Conservation (phyloP, 306 rosid species). For the Vicia villosa region DNA sequence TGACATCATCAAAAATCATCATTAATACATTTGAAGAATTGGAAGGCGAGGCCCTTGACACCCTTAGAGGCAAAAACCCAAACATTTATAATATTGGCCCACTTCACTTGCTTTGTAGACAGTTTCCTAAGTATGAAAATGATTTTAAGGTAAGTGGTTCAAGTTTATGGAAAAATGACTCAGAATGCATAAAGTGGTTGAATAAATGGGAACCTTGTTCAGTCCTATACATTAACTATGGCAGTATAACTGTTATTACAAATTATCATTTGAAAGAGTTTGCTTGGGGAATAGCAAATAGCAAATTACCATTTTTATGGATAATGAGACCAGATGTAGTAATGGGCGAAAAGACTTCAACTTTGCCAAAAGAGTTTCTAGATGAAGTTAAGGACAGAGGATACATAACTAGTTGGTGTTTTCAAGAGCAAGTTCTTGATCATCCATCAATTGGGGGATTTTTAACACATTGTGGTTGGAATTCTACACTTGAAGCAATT, state of each 20-base stretch:
- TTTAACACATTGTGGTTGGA: constrained; percentile 31
- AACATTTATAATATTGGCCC: constrained; percentile 26
- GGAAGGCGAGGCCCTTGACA: neutral
- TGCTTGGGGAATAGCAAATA: constrained; percentile 33
- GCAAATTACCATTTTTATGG: constrained; percentile 29
- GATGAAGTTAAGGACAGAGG: constrained; percentile 23
- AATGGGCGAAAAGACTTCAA: neutral
- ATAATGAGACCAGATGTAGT: constrained; percentile 23
- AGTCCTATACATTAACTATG: constrained; percentile 20
- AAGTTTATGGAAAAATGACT: constrained; percentile 23
- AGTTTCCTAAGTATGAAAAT: constrained; percentile 2
- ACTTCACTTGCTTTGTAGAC: neutral
- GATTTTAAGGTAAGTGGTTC: neutral
- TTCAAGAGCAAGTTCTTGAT: constrained; percentile 1
- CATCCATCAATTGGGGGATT: constrained; percentile 2
- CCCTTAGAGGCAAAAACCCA: neutral
- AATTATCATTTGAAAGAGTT: constrained; percentile 7
- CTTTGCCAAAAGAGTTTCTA: constrained; percentile 8
- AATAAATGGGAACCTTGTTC: neutral
- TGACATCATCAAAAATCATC: constrained; percentile 16
- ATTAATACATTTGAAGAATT: constrained; percentile 14
- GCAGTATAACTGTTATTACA: constrained; percentile 18
- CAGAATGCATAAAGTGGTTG: constrained; percentile 11
- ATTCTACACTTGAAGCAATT: constrained; percentile 20
- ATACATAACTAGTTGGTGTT: constrained; percentile 23